Base-by-base conservation (phyloP, 257 asterid genomes). In the Lithospermum erythrorhizon region DNA sequence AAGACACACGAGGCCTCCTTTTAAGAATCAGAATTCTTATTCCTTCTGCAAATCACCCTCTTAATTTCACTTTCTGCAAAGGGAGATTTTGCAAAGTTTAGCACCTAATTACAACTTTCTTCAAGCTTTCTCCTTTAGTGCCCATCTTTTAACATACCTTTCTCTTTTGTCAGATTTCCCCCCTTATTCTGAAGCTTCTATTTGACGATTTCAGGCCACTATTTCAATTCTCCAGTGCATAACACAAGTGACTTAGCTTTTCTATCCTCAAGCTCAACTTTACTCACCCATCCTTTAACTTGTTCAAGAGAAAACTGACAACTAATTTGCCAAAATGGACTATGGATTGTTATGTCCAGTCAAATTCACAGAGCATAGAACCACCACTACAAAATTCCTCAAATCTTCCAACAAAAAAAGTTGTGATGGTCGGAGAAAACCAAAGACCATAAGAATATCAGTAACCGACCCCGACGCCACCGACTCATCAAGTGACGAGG, bases 391-490 rank as follows among this genome's bases (percentile, higher is more conserved):
- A 19, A 85, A 82, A 61, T 47, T 75, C 37, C 21, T 79, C 6
- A 80, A 80, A 49, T 68, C 84, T 8, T 21, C 70, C 47, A 17
- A 66, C 61, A 0, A 79, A 35, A 69, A 64, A 9, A 77, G 55
- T 56, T 57, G 57, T 17, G 16, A 61, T 1, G 68, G 75, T 5
- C 29, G 30, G 23, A 22, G 55, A 37, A 72, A 68, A 61, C 81
- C 83, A 0, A 82, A 41, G 63, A 66, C 81, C 0, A 81, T 90
- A 2, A 65, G 84, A 45, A 72, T 90, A 10, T 70, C 85, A 0
- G 83, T 87, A 0, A 83, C 85, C 0, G 97, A 90, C 61, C 82
- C 89, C 0, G 82, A 90, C 24, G 97, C 97, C 13, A 90, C 97
- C 0, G 97, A 90, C 53, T 90, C 97, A 1, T 81, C 91, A 5